A percentile compares a stretch with the other conserved stretches of the same genome.
Evolutionary conservation across 2,329 filamentous ascomycete species (phyloP).

Genomic region (Ophiocordyceps camponoti-leonardi): DNA sequence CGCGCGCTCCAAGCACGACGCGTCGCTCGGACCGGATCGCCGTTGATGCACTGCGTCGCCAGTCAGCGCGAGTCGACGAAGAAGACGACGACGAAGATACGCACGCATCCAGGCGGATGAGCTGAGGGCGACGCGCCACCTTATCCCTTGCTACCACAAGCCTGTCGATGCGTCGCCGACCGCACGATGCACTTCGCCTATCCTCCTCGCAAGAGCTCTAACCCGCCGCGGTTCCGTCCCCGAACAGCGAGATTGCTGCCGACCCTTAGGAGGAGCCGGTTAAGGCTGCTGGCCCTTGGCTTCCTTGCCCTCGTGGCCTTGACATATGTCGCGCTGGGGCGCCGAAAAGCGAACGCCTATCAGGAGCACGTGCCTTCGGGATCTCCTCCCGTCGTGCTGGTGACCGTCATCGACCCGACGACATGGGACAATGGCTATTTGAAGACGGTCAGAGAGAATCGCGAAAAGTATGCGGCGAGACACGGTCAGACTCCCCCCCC

Average conservation of each 20-base stretch:
- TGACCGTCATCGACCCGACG: constrained; percentile 64
- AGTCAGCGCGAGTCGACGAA: not conserved
- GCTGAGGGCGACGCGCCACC: not conserved
- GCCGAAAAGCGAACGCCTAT: constrained; percentile 12
- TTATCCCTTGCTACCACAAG: not conserved
- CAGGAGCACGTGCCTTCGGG: constrained; percentile 28
- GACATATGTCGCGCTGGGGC: constrained; percentile 39
- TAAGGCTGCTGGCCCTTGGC: constrained; percentile 39
- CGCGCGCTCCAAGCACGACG: too few relatives aligned
- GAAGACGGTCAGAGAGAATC: constrained; percentile 61
- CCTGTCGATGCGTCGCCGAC: not conserved
- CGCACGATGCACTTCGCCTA: constrained; percentile 73
- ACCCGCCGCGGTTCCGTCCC: constrained; percentile 52
- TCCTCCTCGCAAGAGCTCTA: constrained; percentile 68
- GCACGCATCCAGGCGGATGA: not conserved
- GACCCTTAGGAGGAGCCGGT: constrained; percentile 40
- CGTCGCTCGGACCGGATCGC: too few relatives aligned
- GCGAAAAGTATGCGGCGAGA: constrained; percentile 65
- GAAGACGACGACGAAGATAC: not conserved
- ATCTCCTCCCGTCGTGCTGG: constrained; percentile 51
- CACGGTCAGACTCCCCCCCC: constrained; percentile 46
- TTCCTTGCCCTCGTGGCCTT: constrained; percentile 37
- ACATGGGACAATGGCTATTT: constrained; percentile 49
- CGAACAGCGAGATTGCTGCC: constrained; percentile 34
- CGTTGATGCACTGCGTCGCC: too few relatives aligned